These are phyloP conservation scores for Echeveria elegans DNA, from an alignment of 164 flowering plant species.

Conservation along the genomic window DNA sequence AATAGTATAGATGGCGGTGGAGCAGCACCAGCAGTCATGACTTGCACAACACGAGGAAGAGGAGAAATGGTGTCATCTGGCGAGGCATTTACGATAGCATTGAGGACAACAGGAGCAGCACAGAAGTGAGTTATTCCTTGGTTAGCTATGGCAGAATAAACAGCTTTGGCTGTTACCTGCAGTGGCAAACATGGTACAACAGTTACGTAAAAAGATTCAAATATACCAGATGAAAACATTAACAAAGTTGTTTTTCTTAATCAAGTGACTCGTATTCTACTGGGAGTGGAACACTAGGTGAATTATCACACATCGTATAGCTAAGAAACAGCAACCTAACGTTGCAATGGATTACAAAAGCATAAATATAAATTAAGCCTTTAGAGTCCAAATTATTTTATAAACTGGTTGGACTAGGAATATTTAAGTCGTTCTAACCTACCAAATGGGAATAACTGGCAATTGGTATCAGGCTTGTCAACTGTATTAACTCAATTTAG, in stretches of 20 bases:
- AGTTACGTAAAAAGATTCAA: neutral
- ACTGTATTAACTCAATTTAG: neutral
- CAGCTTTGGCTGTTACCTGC: slow-evolving; percentile 79
- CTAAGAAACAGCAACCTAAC: too few species aligned
- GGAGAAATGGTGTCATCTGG: slow-evolving; percentile 60
- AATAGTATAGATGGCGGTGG: slow-evolving; percentile 77
- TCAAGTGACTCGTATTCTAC: neutral
- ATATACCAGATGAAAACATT: too few species aligned
- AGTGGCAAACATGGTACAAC: neutral
- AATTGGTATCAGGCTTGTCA: neutral
- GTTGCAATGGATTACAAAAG: neutral
- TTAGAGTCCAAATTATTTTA: too few species aligned
- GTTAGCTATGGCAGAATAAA: slow-evolving; percentile 71
- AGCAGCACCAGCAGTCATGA: slow-evolving; percentile 93
- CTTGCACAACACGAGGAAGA: slow-evolving; percentile 68
- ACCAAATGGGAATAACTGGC: neutral
- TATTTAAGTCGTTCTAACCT: neutral
- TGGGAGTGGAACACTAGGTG: too few species aligned
- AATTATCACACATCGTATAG: too few species aligned
- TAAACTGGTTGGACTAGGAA: neutral
- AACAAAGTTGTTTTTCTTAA: too few species aligned
- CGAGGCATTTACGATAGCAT: slow-evolving; percentile 65
- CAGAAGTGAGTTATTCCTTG: slow-evolving; percentile 83
- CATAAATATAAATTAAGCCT: neutral
- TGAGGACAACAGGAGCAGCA: slow-evolving; percentile 96